Evolutionary conservation across 2,329 filamentous ascomycete species (phyloP).

Genomic region (Aspergillus terreus): DNA sequence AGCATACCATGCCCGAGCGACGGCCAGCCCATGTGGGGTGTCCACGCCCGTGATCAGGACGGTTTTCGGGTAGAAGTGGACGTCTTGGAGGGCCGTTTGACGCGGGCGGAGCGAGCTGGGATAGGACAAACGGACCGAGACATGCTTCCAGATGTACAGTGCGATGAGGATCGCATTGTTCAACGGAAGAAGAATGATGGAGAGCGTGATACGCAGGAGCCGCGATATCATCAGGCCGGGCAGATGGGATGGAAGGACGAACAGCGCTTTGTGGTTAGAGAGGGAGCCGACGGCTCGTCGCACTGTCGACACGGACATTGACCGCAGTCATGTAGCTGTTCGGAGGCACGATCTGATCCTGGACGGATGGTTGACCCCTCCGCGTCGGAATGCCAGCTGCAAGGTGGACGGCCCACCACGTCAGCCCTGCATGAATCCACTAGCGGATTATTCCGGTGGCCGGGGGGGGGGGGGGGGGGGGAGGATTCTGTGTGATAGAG

Average conservation of each 20-base stretch:
- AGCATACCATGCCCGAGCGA: constrained; percentile 63
- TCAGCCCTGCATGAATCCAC: constrained; percentile 15
- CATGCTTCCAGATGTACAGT: constrained; percentile 28
- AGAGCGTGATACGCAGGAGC: constrained; percentile 23
- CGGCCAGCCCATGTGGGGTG: constrained; percentile 65
- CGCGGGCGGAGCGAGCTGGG: constrained; percentile 18
- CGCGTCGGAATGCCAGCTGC: constrained; percentile 4
- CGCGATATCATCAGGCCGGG: constrained; percentile 15
- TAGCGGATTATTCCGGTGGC: constrained; percentile 7
- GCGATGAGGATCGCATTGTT: constrained; percentile 43
- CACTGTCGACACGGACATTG: constrained; percentile 20
- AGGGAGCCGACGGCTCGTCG: constrained; percentile 12
- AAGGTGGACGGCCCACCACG: constrained; percentile 14
- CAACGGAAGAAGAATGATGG: constrained; percentile 45
- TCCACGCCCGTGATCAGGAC: constrained; percentile 69
- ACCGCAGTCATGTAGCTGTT: neutral
- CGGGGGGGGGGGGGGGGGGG: too few species aligned
- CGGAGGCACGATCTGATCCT: too few species aligned
- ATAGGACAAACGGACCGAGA: constrained; percentile 23
- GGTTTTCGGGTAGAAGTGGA: constrained; percentile 47
- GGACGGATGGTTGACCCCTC: constrained; percentile 1
- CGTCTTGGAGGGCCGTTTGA: constrained; percentile 24
- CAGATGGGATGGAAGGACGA: constrained; percentile 3
- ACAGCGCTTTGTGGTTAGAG: constrained; percentile 7
- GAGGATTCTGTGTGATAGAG: neutral